Percentiles rank a stretch among this genome's conserved stretches.
Conservation (phyloP, 495 filamentous ascomycete species). For the Oidiodendron maius region DNA sequence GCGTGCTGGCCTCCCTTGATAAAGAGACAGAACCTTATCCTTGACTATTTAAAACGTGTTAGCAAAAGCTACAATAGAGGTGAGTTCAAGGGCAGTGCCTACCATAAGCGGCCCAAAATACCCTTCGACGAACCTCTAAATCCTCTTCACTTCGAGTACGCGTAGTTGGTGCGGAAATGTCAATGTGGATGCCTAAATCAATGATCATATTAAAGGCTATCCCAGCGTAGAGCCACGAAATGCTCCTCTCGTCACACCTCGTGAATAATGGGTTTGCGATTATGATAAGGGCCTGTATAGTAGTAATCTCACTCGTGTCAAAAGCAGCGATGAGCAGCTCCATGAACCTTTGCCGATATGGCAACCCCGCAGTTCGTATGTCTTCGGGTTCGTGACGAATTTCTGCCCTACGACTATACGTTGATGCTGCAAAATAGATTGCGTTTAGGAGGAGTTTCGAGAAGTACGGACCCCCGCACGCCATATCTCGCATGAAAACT, state of each 20-base stretch:
- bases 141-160: constrained; percentile 30
- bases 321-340: constrained; percentile 33
- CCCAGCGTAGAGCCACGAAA: constrained; percentile 42
- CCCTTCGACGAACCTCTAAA: constrained; percentile 34
- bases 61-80: background rate
- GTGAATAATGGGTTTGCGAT: constrained; percentile 8
- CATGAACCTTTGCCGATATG: constrained; percentile 30
- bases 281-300: constrained; percentile 31
- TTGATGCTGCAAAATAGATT: constrained; percentile 37
- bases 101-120: constrained; percentile 39
- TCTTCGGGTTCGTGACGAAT: constrained; percentile 29
- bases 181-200: constrained; percentile 38
- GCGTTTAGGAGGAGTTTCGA: constrained; percentile 41
- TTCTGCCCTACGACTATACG: constrained; percentile 27
- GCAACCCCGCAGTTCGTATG: constrained; percentile 14
- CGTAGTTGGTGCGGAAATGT: background rate
- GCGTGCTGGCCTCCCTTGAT: constrained; percentile 3
- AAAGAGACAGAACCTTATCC: constrained; percentile 13
- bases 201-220: constrained; percentile 26
- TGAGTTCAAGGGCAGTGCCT: constrained; percentile 9
- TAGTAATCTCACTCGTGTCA: constrained; percentile 38
- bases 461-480: constrained; percentile 37
- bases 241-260: constrained; percentile 36
- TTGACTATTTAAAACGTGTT: constrained; percentile 2
- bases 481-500: constrained; percentile 35